Conservation (phyloP, 257 asterid genomes). For the Plantago ovata region DNA sequence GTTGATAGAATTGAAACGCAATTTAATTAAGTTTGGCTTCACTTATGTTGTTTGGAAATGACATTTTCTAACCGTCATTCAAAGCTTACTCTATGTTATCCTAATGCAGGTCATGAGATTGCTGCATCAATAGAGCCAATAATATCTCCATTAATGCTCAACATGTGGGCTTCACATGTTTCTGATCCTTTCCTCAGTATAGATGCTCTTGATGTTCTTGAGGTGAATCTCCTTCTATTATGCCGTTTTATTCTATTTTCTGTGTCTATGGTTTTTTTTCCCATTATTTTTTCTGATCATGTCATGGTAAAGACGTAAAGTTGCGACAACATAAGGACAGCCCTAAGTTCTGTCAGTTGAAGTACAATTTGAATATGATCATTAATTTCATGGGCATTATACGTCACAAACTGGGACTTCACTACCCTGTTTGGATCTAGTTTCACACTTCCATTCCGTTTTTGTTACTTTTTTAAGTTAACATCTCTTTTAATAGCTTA, state of each 20-base stretch:
- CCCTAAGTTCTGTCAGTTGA: background rate
- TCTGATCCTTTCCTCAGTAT: constrained; percentile 95
- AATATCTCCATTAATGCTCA: constrained; percentile 84
- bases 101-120: constrained; percentile 56
- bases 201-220: constrained; percentile 94
- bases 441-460: background rate
- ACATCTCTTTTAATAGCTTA: background rate
- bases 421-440: background rate
- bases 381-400: background rate
- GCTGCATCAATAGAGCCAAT: constrained; percentile 64
- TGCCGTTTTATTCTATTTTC: background rate
- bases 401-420: background rate
- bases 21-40: background rate
- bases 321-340: background rate
- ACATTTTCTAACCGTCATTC: constrained; percentile 13
- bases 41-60: constrained; percentile 10
- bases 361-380: background rate
- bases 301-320: constrained; percentile 1
- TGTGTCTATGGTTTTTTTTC: too few relatives aligned
- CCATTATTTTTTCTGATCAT: constrained; percentile 1
- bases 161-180: constrained; percentile 92
- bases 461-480: background rate
- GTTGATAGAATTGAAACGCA: constrained; percentile 12
- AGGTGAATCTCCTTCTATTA: constrained; percentile 42
- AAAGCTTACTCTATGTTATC: constrained; percentile 19